Base-by-base conservation (phyloP, 345 rosid genomes). In the Heritiera littoralis region DNA sequence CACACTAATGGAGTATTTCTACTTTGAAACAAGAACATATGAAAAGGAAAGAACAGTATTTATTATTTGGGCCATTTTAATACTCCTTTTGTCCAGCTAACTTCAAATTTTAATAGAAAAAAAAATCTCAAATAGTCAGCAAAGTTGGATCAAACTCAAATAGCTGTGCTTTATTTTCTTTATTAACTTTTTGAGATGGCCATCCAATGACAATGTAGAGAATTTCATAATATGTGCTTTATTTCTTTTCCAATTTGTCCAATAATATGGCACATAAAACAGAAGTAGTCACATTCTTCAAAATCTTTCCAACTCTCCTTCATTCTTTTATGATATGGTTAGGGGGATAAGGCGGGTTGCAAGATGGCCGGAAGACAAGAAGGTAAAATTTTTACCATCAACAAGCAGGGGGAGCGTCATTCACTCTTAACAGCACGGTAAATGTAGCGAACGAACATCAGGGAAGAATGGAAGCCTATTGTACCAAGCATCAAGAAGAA, bases 401-500 rank as follows among this genome's bases (percentile, higher is more conserved):
- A 67, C 17, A 41, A 0, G 35, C 30, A 67, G 54, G 43, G 35
- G 72, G 9, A n/a, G 51, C 45, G 72, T 70, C 58, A 28, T 48
- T 70, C 59, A 1, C 74, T 70, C 41, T 70, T 70, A 49, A 70
- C 58, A 28, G 58, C 58, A 7, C 58, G 58, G 75, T 91, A 89
- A 23, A 92, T 88, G 74, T 76, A 86, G 55, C 89, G 86, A 79
- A 92, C 90, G 60, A 90, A 93, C 68, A 80, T 55, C 82, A 90
- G 87, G 71, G 98, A 92, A 75, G 91, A 85, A 64, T 79, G 79
- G 59, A 92, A 93, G 81, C 97, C 84, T 41, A 92, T 64, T 48
- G 90, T 76, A 40, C 90, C 90, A n/a, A 95, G 88, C 77, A 95
- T 89, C 81, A 95, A 81, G 87, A 91, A 95, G 77, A 93, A 72